These are phyloP conservation scores for Acanthamoeba quina DNA, from an alignment of 208 protist species.

Conservation along the genomic window DNA sequence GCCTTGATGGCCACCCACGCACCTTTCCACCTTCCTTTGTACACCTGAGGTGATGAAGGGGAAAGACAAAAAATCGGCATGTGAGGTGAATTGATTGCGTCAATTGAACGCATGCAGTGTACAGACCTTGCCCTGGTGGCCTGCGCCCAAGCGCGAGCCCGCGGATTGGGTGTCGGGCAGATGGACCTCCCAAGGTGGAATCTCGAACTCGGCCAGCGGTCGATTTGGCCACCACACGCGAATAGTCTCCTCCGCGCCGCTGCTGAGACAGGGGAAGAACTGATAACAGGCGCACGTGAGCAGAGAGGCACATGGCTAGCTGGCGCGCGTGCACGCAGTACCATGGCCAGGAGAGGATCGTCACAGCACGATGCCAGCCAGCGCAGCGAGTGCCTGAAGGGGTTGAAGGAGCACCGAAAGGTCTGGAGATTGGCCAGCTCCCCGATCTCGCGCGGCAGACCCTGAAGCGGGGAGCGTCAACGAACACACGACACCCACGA, in stretches of 20 bases:
- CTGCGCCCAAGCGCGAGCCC: background rate
- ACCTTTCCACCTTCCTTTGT: conserved; percentile 29
- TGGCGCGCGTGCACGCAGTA: background rate
- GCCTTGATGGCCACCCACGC: conserved; percentile 25
- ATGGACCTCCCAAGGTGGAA: conserved; percentile 1
- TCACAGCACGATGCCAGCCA: conserved; percentile 34
- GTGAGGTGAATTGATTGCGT: background rate
- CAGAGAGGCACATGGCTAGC: too few species aligned
- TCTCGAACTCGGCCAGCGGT: conserved; percentile 47
- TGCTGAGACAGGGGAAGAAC: conserved; percentile 19
- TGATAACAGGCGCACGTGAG: background rate
- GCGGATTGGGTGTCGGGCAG: background rate
- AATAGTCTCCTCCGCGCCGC: background rate
- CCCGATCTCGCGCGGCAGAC: background rate
- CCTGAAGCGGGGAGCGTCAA: too few species aligned
- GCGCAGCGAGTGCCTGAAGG: background rate
- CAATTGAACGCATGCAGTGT: too few species aligned
- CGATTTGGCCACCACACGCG: conserved; percentile 22
- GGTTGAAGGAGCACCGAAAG: conserved; percentile 19
- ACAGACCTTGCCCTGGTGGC: conserved; percentile 22
- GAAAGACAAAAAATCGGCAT: background rate
- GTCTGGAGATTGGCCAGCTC: background rate
- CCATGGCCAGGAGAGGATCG: conserved; percentile 31
- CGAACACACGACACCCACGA: too few species aligned
- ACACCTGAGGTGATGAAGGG: background rate